Percentiles rank a stretch among this genome's conserved stretches.
Conservation (phyloP, 306 rosid genomes). For the Trichosanthes truncata region DNA sequence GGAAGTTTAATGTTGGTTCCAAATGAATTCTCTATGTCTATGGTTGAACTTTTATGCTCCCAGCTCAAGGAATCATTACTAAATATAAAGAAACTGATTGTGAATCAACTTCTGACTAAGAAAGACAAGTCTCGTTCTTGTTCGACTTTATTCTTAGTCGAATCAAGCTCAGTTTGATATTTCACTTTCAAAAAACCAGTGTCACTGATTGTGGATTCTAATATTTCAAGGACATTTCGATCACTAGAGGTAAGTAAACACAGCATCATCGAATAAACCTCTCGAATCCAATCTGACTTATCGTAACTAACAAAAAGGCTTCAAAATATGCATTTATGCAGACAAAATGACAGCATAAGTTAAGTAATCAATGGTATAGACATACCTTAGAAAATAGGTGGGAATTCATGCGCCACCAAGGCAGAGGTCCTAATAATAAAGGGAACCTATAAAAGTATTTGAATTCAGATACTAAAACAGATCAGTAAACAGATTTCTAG, state of each 20-base stretch:
- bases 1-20: neutral
- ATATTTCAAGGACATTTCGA: neutral
- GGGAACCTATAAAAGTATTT: constrained; percentile 31
- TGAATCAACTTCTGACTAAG: neutral
- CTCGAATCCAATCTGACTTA: neutral
- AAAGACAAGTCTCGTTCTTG: neutral
- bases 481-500: neutral
- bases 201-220: constrained; percentile 4
- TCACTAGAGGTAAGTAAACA: neutral
- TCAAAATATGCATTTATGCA: neutral
- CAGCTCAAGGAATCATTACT: neutral
- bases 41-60: neutral
- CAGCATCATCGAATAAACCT: neutral
- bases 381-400: constrained; percentile 32
- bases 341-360: neutral
- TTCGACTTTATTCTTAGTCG: neutral
- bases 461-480: constrained; percentile 25
- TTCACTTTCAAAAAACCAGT: neutral
- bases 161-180: neutral
- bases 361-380: neutral
- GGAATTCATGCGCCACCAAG: constrained; percentile 18
- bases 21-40: neutral
- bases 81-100: neutral
- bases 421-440: constrained; percentile 37
- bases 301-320: neutral